phyloP scores from a whole-genome alignment of 2,329 filamentous ascomycete species.

The Metarhizium brunneum region DNA sequence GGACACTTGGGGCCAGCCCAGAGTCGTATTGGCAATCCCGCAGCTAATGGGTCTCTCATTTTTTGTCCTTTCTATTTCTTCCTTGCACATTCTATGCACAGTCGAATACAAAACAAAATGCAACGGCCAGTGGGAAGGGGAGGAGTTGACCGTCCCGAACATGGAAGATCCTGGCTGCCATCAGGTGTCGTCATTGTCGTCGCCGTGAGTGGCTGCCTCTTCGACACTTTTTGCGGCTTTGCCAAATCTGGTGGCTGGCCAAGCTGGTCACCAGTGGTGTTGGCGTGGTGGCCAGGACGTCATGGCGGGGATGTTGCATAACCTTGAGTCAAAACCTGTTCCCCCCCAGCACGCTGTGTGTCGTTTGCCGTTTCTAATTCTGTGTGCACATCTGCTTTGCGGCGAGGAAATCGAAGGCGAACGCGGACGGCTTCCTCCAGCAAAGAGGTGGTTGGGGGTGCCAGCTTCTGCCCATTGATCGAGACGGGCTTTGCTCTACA shows the following conservation, averaged over 20 bases:
- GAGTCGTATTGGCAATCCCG: not conserved
- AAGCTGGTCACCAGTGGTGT: not conserved
- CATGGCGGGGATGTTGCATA: not conserved
- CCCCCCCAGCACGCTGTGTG: not conserved
- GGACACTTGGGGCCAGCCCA: not conserved
- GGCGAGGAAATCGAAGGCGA: not conserved
- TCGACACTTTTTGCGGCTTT: not conserved
- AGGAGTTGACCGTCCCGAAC: not conserved
- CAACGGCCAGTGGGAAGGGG: too few species aligned
- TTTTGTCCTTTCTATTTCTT: not conserved
- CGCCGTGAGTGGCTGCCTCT: not conserved
- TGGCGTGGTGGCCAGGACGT: not conserved
- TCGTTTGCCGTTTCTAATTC: not conserved
- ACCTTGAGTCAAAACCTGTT: not conserved
- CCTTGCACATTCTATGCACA: not conserved
- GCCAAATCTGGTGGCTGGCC: not conserved
- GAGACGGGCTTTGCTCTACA: not conserved
- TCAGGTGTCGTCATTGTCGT: not conserved
- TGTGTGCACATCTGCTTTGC: not conserved
- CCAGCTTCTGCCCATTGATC: not conserved
- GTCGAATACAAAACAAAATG: not conserved
- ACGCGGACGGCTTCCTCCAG: not conserved
- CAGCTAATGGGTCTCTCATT: not conserved
- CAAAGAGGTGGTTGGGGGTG: not conserved
- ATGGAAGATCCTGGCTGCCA: not conserved